These are phyloP conservation scores for Scutellaria baicalensis DNA, from an alignment of 257 asterid species.

Conservation along the genomic window DNA sequence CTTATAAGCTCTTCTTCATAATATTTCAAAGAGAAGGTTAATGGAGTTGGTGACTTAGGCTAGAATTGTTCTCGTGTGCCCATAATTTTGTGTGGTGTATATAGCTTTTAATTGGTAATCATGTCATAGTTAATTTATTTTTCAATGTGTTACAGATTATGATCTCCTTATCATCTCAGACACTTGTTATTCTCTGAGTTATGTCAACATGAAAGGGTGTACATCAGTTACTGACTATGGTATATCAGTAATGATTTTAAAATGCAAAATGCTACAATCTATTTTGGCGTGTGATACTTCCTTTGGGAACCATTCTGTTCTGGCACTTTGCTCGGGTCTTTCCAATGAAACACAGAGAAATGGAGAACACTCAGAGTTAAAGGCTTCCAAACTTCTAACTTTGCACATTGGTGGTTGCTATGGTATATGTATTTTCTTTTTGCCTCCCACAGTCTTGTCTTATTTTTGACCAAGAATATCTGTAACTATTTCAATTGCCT, in stretches of 20 bases:
- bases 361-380: constrained; percentile 19
- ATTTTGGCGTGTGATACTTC: constrained; percentile 68
- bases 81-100: neutral
- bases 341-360: constrained; percentile 20
- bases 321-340: constrained; percentile 51
- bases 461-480: neutral
- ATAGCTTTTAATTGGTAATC: constrained; percentile 1
- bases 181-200: constrained; percentile 47
- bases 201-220: constrained; percentile 70
- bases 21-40: neutral
- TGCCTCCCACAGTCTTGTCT: neutral
- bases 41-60: neutral
- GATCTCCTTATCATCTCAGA: constrained; percentile 53
- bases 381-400: constrained; percentile 41
- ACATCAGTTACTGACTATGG: constrained; percentile 66
- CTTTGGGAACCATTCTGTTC: constrained; percentile 56
- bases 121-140: neutral
- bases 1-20: neutral
- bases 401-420: constrained; percentile 77
- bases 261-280: constrained; percentile 51
- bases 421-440: constrained; percentile 34
- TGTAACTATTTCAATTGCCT: neutral
- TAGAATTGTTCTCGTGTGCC: neutral
- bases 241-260: constrained; percentile 51
- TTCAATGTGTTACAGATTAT: constrained; percentile 44